A percentile compares a stretch with the other conserved stretches of the same genome.
Conservation (phyloP, 2,329 filamentous ascomycete genomes). For the Neofusicoccum ribis region DNA sequence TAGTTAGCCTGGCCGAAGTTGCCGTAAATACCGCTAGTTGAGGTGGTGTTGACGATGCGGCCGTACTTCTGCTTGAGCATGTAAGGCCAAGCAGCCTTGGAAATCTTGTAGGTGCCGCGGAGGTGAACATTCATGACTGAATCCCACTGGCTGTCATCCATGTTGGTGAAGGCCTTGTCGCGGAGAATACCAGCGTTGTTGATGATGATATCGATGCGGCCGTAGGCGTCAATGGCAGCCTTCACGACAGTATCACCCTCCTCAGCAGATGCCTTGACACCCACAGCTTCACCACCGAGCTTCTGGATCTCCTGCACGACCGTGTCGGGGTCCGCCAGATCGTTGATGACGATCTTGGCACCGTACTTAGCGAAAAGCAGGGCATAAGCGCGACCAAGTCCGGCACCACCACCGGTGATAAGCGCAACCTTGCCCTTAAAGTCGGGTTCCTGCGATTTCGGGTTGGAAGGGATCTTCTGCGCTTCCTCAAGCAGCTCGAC, state of each 20-base stretch:
- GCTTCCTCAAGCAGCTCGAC: conserved; percentile 81
- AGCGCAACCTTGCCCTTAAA: conserved; percentile 85
- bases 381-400: conserved; percentile 86
- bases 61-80: conserved; percentile 99
- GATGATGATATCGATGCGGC: conserved; percentile 89
- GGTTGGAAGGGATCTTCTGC: conserved; percentile 72
- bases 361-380: conserved; percentile 84
- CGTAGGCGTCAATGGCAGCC: conserved; percentile 88
- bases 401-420: conserved; percentile 84
- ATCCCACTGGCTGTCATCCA: conserved; percentile 94
- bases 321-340: conserved; percentile 86
- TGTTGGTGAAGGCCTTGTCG: conserved; percentile 97
- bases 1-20: conserved; percentile 99
- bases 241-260: conserved; percentile 91
- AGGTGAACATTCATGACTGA: conserved; percentile 90
- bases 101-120: conserved; percentile 91
- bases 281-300: conserved; percentile 82
- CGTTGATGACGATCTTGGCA: conserved; percentile 89
- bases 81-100: conserved; percentile 96
- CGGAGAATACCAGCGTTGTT: conserved; percentile 98
- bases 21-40: conserved; percentile 95
- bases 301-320: conserved; percentile 93
- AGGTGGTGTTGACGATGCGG: conserved; percentile 93
- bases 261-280: conserved; percentile 90
- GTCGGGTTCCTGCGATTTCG: conserved; percentile 70